These are phyloP conservation scores for Starmerella apis DNA, from an alignment of 805 yeast species.

Conservation along the genomic window DNA sequence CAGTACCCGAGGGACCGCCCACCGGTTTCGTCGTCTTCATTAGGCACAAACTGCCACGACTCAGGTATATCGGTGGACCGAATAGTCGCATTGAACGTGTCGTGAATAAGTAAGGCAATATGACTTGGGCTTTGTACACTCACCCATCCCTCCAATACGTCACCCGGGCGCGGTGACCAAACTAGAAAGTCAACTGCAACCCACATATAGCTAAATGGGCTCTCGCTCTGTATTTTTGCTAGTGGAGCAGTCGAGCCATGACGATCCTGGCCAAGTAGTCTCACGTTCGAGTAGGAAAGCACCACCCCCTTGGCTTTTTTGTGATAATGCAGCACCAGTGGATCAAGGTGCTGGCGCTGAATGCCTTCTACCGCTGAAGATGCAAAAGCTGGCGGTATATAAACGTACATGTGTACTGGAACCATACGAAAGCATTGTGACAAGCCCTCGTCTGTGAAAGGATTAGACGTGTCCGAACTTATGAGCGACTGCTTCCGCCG, in stretches of 20 bases:
- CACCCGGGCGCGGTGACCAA: conserved; percentile 89
- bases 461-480: conserved; percentile 21
- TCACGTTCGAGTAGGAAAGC: conserved; percentile 61
- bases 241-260: conserved; percentile 37
- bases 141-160: conserved; percentile 71
- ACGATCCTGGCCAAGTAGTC: conserved; percentile 37
- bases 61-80: conserved; percentile 77
- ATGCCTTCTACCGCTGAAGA: conserved; percentile 67
- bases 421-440: conserved; percentile 60
- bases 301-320: conserved; percentile 70
- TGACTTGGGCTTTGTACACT: conserved; percentile 93
- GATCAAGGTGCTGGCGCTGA: conserved; percentile 79
- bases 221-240: conserved; percentile 61
- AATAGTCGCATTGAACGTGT: conserved; percentile 89
- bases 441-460: conserved; percentile 26
- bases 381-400: conserved; percentile 75
- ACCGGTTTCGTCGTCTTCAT: conserved; percentile 39
- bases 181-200: conserved; percentile 66
- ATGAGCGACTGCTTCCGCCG: conserved; percentile 20
- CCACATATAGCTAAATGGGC: conserved; percentile 88
- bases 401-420: conserved; percentile 57
- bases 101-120: conserved; percentile 80
- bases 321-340: conserved; percentile 74
- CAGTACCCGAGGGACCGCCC: conserved; percentile 70
- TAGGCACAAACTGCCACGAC: conserved; percentile 75